Conservation (phyloP, 176 grass and related monocot species). For the Eragrostis curvula region DNA sequence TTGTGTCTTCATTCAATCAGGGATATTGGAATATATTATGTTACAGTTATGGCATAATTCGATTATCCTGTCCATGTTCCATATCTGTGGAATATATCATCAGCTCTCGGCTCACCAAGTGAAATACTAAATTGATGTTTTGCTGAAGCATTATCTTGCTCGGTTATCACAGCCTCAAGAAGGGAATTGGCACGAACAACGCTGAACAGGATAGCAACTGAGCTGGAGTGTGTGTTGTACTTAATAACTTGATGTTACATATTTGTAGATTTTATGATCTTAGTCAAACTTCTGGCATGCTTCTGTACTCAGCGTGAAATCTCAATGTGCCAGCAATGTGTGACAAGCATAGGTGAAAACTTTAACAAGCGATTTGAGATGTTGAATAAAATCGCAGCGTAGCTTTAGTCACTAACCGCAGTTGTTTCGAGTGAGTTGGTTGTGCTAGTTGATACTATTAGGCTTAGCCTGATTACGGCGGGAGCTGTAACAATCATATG, state of each 20-base stretch:
- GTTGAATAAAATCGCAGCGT: background rate
- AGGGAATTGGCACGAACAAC: background rate
- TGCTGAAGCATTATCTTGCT: background rate
- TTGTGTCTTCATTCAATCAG: background rate
- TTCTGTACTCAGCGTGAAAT: background rate
- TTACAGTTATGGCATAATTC: background rate
- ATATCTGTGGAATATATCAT: background rate
- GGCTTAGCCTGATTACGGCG: background rate
- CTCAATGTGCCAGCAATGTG: background rate
- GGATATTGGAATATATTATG: background rate
- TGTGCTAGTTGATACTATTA: background rate
- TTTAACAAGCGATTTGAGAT: background rate
- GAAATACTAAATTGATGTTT: background rate
- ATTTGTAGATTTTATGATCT: background rate
- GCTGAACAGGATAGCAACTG: background rate
- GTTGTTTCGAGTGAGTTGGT: background rate
- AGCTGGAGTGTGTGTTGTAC: conserved; percentile 24
- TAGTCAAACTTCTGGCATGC: background rate
- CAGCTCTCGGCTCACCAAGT: background rate
- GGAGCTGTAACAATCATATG: background rate
- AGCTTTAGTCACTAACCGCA: background rate
- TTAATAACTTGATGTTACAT: conserved; percentile 15
- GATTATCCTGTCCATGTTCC: background rate
- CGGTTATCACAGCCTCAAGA: background rate
- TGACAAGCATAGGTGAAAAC: background rate